phyloP scores from a whole-genome alignment of 1,139 yeast genomes.

The Insectozyma bohioensis region DNA sequence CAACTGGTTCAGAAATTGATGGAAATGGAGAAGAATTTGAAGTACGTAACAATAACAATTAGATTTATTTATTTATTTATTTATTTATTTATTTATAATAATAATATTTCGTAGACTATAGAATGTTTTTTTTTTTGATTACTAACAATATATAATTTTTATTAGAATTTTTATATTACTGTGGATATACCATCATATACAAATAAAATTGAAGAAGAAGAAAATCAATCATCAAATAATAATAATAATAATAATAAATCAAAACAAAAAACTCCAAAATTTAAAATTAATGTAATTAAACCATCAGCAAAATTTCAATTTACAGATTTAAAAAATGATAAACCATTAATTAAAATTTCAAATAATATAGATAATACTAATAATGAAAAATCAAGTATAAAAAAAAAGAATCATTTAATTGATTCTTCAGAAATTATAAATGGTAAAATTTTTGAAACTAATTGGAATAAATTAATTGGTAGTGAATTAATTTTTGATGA shows the following conservation, averaged over 20 bases:
- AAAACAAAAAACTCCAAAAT: conserved; percentile 12
- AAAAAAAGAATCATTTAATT: conserved; percentile 16
- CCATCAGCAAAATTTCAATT: conserved; percentile 46
- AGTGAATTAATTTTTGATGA: conserved; percentile 71
- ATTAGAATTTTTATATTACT: conserved; percentile 36
- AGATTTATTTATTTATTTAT: too few relatives aligned
- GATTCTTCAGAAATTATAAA: conserved; percentile 36
- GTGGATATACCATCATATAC: conserved; percentile 38
- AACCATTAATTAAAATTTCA: conserved; percentile 40
- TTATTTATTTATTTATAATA: too few relatives aligned
- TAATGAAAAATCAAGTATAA: conserved; percentile 7
- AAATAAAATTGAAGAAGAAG: conserved; percentile 11
- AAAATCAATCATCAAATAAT: conserved; percentile 5
- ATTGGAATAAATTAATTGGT: conserved; percentile 80
- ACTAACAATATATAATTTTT: conserved; percentile 21
- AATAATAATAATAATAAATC: too few relatives aligned
- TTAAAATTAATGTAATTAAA: conserved; percentile 27
- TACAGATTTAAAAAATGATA: conserved; percentile 32
- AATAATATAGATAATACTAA: conserved; percentile 21
- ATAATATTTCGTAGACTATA: conserved; percentile 3
- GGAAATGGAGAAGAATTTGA: conserved; percentile 30
- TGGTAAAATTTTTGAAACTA: conserved; percentile 63
- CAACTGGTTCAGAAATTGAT: conserved; percentile 20
- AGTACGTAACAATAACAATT: conserved; percentile 27
- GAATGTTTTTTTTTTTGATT: not conserved